These are phyloP conservation scores for Amaranthus cruentus DNA, from an alignment of 148 eudicot genomes.

Conservation along the genomic window DNA sequence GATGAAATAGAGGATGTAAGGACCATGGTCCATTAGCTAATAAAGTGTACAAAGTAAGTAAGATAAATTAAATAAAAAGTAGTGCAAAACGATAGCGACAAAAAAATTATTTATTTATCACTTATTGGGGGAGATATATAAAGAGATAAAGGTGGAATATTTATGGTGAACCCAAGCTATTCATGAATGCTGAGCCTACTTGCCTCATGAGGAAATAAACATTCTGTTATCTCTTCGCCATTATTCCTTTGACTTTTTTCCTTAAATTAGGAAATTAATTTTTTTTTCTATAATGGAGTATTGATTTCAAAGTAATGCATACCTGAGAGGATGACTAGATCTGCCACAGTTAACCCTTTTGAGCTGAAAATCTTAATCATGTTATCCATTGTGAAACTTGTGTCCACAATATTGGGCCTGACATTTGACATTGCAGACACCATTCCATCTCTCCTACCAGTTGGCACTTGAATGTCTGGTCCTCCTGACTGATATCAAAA, in stretches of 20 bases:
- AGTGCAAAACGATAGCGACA: too few species aligned
- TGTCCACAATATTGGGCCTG: constrained; percentile 65
- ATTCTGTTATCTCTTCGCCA: neutral
- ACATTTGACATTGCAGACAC: constrained; percentile 49
- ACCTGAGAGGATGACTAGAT: constrained; percentile 75
- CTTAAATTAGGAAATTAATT: neutral
- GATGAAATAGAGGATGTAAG: too few species aligned
- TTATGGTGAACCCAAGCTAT: neutral
- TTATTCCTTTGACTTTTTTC: neutral
- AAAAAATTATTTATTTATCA: too few species aligned
- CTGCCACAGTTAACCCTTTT: constrained; percentile 59
- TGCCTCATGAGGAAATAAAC: neutral
- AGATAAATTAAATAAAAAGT: too few species aligned
- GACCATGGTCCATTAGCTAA: too few species aligned
- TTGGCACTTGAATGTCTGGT: constrained; percentile 48
- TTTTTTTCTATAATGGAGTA: neutral
- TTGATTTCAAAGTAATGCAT: constrained; percentile 3
- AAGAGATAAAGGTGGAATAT: neutral
- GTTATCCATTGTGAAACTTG: constrained; percentile 56
- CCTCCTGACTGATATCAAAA: constrained; percentile 50
- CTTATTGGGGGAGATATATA: too few species aligned
- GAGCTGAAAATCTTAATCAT: constrained; percentile 43
- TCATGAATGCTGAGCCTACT: neutral
- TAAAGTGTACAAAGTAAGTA: too few species aligned
- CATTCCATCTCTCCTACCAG: constrained; percentile 67